Base-by-base conservation (phyloP, 176 grass and related monocot species). In the Metroxylon sagu region DNA sequence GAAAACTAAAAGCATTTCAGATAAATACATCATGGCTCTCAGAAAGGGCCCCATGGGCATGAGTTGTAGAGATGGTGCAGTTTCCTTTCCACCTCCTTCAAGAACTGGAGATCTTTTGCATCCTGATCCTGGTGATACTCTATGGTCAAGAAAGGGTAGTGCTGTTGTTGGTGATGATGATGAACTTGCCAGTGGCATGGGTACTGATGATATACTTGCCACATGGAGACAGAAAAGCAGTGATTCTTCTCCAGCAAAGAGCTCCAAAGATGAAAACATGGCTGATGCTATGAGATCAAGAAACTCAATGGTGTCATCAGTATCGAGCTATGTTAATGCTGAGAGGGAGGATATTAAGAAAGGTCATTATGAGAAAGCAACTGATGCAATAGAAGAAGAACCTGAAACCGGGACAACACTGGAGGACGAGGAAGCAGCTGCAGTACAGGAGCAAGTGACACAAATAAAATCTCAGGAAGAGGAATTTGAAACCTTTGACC, bases 401-500 rank as follows among this genome's bases (percentile, higher is more conserved):
- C 72, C 76, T 18, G 35, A 43, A 10, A 43, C 35, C 12, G 82
- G 61, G 49, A 82, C 82, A 72, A 82, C 79, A 14, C 76, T 98
- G 56, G 94, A 98, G 70, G 84, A 92, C 57, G 94, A 98, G 71
- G 94, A 98, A 89, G 76, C 79, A 63, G 84, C 85, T 48, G 94
- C 82, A 59, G 82, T 98, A 76, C 94, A 98, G 78, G 88, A 98
- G 72, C 94, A 98, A 83, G 67, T 98, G 35, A 92, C 82, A 67
- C 94, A 98, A 67, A 92, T 98, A 76, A 98, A 92, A 66, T 76
- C 71, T 6, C 94, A 98, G 66, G 94, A 92, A 60, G 94, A 98
- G 66, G 94, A 98, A 57, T 98, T 98, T 79, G 88, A 98, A 74
- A 98, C 85, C 23, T 98, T 98, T 64, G 80, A 92, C 74, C 79